Conservation (phyloP, 2,329 filamentous ascomycete species). For the Exophiala bonariae region DNA sequence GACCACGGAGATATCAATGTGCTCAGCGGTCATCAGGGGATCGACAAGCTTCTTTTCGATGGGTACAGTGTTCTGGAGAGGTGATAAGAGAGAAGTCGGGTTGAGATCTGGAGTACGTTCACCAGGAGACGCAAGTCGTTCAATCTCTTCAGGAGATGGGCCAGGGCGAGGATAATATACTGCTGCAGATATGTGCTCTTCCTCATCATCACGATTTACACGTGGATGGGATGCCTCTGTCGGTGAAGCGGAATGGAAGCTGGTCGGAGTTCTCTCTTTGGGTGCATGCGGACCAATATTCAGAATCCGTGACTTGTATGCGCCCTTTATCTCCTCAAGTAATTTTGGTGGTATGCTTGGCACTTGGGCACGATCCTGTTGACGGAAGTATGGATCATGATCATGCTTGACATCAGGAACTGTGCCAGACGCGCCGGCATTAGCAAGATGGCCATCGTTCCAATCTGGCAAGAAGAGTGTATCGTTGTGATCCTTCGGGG, state of each 20-base stretch:
- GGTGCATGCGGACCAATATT: no score
- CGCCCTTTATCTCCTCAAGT: conserved; percentile 52
- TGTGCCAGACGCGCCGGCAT: conserved; percentile 1
- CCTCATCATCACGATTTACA: conserved; percentile 57
- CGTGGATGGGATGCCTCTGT: no score
- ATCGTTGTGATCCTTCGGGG: conserved; percentile 12
- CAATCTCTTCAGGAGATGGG: conserved; percentile 42
- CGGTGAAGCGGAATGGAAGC: no score
- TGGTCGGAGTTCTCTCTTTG: no score
- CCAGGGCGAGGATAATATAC: conserved; percentile 65
- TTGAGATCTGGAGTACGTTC: conserved; percentile 7
- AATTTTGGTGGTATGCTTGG: conserved; percentile 48
- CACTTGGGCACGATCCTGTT: conserved; percentile 34
- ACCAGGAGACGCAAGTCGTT: conserved; percentile 23
- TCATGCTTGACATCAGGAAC: conserved; percentile 12
- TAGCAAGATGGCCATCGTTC: conserved; percentile 3
- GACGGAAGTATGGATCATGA: conserved; percentile 29
- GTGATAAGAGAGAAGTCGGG: no score
- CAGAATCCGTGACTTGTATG: conserved; percentile 1
- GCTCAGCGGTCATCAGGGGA: conserved; percentile 27
- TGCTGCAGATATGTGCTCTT: conserved; percentile 65
- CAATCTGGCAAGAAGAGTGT: not conserved
- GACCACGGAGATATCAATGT: conserved; percentile 64
- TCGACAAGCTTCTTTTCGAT: conserved; percentile 6
- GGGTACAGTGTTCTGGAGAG: conserved; percentile 12